Base-by-base conservation (phyloP, 805 yeast species). In the Candida xiaguanensis region DNA sequence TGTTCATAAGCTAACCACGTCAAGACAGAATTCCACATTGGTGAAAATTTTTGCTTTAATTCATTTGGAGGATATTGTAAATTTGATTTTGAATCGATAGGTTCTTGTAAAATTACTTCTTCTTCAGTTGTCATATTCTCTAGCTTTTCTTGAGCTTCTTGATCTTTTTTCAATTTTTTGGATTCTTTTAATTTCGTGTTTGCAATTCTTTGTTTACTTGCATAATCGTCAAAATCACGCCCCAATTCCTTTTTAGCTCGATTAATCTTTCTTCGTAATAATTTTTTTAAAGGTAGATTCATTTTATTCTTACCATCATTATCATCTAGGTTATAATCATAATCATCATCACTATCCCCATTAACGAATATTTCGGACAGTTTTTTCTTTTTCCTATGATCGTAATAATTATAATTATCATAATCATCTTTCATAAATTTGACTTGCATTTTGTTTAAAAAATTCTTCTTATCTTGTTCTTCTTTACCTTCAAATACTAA, bases 11-110 rank as follows among this genome's bases (percentile, higher is more conserved):
- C 63, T 2, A 67, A 40, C 65, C 67, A 64, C 8, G 70, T 61
- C 16, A 67, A 51, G 13, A 65, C 22, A 41, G 59, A 61, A 36
- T 57, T 59, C 73, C 73, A 67, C 8, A 53, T 39, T 3, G 71
- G 71, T 38, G 58, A 58, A 39, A 64, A 65, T 12, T 61, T 45
- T 5, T 32, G 36, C 16, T 40, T 36, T 11, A 26, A 23, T 19
- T 30, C 34, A 18, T 27, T 25, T 5, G 58, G 57, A 23, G 48
- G 43, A 11, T 49, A 27, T 11, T 17, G 27, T 9, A 27, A 19
- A 8, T 5, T 6, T n/a, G 12, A 7, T 8, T 6, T 12, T 5
- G 24, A 8, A 11, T 8, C 12, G 2, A 24, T 23, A 34, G 36
- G 31, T 9, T 15, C 34, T 27, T 42, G 38, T 30, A 33, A 41